phyloP scores from a whole-genome alignment of 495 filamentous ascomycete species.

The Aspergillus asperescens region DNA sequence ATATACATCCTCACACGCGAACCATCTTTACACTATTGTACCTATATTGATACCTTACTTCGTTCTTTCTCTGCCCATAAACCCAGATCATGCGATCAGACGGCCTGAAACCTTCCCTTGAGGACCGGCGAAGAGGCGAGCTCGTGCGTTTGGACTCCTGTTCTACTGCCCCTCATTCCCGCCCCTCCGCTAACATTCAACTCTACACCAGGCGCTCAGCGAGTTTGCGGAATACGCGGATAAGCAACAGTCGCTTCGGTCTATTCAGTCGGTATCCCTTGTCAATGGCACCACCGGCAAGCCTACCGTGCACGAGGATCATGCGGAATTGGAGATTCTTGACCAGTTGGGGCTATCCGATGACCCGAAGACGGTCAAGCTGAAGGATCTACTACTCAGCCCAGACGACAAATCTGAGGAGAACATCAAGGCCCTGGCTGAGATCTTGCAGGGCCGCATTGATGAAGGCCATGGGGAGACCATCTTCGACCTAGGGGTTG shows the following conservation, averaged over 20 bases:
- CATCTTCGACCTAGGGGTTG: slow-evolving; percentile 86
- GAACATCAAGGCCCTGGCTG: slow-evolving; percentile 55
- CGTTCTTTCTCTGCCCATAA: neutral
- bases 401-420: slow-evolving; percentile 53
- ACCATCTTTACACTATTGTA: neutral
- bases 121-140: slow-evolving; percentile 83
- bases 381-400: slow-evolving; percentile 75
- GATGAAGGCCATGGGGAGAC: slow-evolving; percentile 86
- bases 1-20: neutral
- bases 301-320: slow-evolving; percentile 57
- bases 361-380: slow-evolving; percentile 55
- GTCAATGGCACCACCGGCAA: slow-evolving; percentile 43
- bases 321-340: slow-evolving; percentile 86
- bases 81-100: slow-evolving; percentile 28
- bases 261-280: slow-evolving; percentile 20
- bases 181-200: slow-evolving; percentile 7
- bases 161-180: neutral
- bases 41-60: neutral
- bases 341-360: slow-evolving; percentile 82
- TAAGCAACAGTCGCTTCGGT: slow-evolving; percentile 76
- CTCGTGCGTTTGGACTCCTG: slow-evolving; percentile 49
- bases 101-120: slow-evolving; percentile 54
- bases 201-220: slow-evolving; percentile 66
- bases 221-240: slow-evolving; percentile 98
- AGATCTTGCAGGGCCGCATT: slow-evolving; percentile 60